These are phyloP conservation scores for Crithidia thermophila DNA, from an alignment of 208 protist species.

Conservation along the genomic window DNA sequence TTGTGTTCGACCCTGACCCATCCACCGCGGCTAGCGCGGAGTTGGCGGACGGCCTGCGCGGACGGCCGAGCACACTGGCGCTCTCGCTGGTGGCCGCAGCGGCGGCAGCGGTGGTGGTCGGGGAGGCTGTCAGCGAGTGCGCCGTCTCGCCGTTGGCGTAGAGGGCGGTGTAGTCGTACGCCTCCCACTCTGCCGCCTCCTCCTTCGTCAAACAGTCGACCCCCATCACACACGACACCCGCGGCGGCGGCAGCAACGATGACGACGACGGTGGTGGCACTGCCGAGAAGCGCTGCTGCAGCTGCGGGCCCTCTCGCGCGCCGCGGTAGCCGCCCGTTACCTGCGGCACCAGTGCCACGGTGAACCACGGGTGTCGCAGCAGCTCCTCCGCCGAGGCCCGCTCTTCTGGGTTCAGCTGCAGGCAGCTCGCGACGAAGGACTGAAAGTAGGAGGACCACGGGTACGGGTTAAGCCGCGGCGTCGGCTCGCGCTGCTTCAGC, in stretches of 20 bases:
- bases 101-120: slow-evolving; percentile 1
- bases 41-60: slow-evolving; percentile 4
- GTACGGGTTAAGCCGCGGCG: slow-evolving; percentile 35
- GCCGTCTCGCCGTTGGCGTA: slow-evolving; percentile 13
- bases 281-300: too few species aligned
- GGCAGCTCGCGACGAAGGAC: slow-evolving; percentile 68
- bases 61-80: background rate
- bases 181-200: slow-evolving; percentile 36
- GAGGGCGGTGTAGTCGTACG: slow-evolving; percentile 30
- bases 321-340: slow-evolving; percentile 1
- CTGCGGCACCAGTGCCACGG: slow-evolving; percentile 41
- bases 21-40: background rate
- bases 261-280: background rate
- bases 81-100: background rate
- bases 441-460: slow-evolving; percentile 58
- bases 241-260: background rate
- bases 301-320: background rate
- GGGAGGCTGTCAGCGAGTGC: background rate
- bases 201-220: slow-evolving; percentile 26
- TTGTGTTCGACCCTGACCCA: background rate
- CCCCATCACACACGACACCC: slow-evolving; percentile 29
- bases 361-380: slow-evolving; percentile 83
- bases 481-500: slow-evolving; percentile 44
- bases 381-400: slow-evolving; percentile 63
- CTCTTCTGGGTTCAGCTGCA: slow-evolving; percentile 37